Evolutionary conservation across 192 early-diverging fungal genomes (phyloP), one percentile per base, ranked within the genome.

Genomic region (Funneliformis geosporum): DNA sequence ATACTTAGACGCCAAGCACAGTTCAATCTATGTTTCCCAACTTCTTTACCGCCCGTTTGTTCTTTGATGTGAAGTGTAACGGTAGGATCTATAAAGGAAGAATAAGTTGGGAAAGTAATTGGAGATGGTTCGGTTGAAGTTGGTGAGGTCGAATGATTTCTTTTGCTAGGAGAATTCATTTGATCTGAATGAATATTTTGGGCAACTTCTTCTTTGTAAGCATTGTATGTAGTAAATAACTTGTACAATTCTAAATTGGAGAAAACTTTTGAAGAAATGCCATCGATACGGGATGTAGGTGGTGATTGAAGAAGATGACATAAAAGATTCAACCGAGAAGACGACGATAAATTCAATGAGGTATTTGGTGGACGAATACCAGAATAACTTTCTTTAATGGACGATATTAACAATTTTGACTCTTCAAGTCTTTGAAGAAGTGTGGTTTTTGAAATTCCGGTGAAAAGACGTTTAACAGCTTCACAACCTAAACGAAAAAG

Each of bases 231-330:
- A 7, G 76, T 78, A 67, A 78, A 78, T 42, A 78, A 39, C 68
- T 78, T 78, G 55, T 78, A 78, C 2, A 78, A 23, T n/a, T 78
- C 76, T 40, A 78, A 78, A 67, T 78, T 78, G n/a, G 76, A 78
- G 14, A 78, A 78, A 33, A 78, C 76, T 78, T 78, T 78, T 23
- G 76, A 78, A 38, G 76, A 78, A 47, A 78, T 78, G 8, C 76
- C 76, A 67, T 78, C 76, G 55, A 78, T 78, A 38, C 76, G 76
- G 27, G 76, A 78, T 25, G 76, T 78, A 21, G 76, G 76, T 8
- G 76, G 76, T 50, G 76, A 78, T 78, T 78, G 76, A 28, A 78
- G 66, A 33, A 78, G 64, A 38, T 78, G 76, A 59, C 76, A 78
- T 21, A 78, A 68, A 44, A 78, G 65, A 50, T 78, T 78, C 46